Percentiles rank a stretch among this genome's conserved stretches.
phyloP scores from a whole-genome alignment of 2,329 filamentous ascomycete species.

The Cladosporium sp. region DNA sequence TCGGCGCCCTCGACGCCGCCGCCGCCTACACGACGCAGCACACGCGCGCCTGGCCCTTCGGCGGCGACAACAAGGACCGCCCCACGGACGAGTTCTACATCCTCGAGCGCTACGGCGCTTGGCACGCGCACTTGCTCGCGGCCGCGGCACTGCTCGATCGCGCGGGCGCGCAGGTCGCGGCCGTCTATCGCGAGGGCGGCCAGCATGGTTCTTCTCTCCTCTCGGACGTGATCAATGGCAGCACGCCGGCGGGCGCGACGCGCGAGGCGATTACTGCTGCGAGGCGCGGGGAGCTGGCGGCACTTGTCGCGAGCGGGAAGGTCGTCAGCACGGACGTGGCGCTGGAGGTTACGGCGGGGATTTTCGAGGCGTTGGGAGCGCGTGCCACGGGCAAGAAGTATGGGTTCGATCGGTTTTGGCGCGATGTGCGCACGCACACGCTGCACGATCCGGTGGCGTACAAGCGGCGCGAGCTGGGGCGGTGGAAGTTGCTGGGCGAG shows the following conservation, averaged over 20 bases:
- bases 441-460: conserved; percentile 63
- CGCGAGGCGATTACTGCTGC: conserved; percentile 44
- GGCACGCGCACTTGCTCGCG: conserved; percentile 55
- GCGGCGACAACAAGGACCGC: conserved; percentile 55
- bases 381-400: conserved; percentile 53
- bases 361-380: conserved; percentile 60
- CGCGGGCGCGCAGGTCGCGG: conserved; percentile 45
- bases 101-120: conserved; percentile 58
- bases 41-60: conserved; percentile 59
- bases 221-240: conserved; percentile 20
- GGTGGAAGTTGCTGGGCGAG: conserved; percentile 52
- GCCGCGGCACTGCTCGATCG: conserved; percentile 53
- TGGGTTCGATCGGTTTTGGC: conserved; percentile 60
- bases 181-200: conserved; percentile 38
- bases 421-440: conserved; percentile 59
- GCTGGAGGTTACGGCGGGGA: conserved; percentile 51
- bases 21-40: conserved; percentile 50
- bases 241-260: conserved; percentile 14
- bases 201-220: conserved; percentile 22
- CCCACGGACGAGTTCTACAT: conserved; percentile 61
- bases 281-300: conserved; percentile 54
- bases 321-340: conserved; percentile 57
- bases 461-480: conserved; percentile 57
- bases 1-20: conserved; percentile 51
- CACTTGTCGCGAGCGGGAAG: conserved; percentile 58